phyloP scores from a whole-genome alignment of 768 basidiomycete species.

The Agaricus subrufescens region DNA sequence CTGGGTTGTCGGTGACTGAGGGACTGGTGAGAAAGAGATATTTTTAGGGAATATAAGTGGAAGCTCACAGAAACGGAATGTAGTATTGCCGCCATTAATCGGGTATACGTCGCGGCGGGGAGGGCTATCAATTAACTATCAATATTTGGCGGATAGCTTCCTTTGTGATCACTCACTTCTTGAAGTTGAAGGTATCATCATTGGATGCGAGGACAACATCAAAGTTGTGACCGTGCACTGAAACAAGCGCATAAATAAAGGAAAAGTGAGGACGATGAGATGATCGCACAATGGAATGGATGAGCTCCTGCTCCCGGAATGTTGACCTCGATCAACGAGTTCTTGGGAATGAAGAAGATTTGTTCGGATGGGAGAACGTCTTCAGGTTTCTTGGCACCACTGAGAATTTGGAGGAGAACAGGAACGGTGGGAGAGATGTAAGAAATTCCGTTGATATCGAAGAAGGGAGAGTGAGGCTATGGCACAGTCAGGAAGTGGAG shows the following conservation, averaged over 20 bases:
- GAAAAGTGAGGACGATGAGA: not conserved
- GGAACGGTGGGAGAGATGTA: conserved; percentile 3
- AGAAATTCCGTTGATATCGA: conserved; percentile 7
- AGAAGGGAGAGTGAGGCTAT: conserved; percentile 7
- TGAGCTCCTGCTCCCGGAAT: conserved; percentile 5
- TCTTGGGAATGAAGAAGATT: conserved; percentile 3
- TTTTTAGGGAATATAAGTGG: not conserved
- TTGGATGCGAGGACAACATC: conserved; percentile 15
- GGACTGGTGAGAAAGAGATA: too few relatives aligned
- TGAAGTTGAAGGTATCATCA: conserved; percentile 6
- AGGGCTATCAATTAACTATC: conserved; percentile 1
- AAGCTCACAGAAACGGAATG: conserved; percentile 15
- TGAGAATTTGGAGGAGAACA: conserved; percentile 8
- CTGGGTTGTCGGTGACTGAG: conserved; percentile 52
- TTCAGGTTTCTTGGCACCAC: conserved; percentile 1
- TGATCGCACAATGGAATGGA: conserved; percentile 8
- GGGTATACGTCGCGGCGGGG: conserved; percentile 15
- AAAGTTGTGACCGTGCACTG: conserved; percentile 23
- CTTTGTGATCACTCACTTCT: conserved; percentile 1
- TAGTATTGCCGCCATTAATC: conserved; percentile 12
- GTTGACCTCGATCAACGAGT: conserved; percentile 4
- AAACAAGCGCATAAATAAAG: not conserved
- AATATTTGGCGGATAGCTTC: too few relatives aligned
- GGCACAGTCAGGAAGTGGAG: not conserved
- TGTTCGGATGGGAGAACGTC: conserved; percentile 6